These are phyloP conservation scores for Cladobotryum protrusum DNA, from an alignment of 2,329 filamentous ascomycete species.

Conservation along the genomic window DNA sequence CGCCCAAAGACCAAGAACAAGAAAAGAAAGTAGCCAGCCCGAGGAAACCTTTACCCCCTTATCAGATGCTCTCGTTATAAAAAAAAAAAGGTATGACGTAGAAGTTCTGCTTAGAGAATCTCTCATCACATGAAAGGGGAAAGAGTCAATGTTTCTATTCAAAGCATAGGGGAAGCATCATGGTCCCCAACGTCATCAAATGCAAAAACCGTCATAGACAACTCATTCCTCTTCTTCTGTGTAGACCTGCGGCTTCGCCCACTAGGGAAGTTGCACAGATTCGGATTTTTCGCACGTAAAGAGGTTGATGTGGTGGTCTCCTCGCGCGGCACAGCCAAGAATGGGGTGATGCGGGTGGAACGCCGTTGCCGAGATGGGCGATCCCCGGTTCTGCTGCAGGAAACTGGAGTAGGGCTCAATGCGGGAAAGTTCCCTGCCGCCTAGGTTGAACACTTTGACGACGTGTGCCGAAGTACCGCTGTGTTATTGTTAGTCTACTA, in stretches of 20 bases:
- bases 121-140: not conserved
- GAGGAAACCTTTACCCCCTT: not conserved
- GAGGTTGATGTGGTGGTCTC: conserved; percentile 86
- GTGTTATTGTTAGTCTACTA: conserved; percentile 16
- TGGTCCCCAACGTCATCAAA: conserved; percentile 3
- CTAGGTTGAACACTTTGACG: conserved; percentile 89
- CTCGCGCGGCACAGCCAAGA: conserved; percentile 77
- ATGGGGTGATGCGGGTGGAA: conserved; percentile 96
- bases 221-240: not conserved
- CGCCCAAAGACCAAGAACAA: not conserved
- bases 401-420: conserved; percentile 90
- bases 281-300: conserved; percentile 61
- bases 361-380: conserved; percentile 79
- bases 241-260: not conserved
- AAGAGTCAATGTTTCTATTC: conserved; percentile 11
- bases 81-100: not conserved
- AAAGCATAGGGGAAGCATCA: conserved; percentile 6
- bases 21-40: not conserved
- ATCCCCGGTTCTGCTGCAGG: conserved; percentile 70
- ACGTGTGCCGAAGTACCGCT: conserved; percentile 84
- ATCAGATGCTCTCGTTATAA: not conserved
- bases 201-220: not conserved
- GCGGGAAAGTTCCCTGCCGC: conserved; percentile 69
- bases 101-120: not conserved
- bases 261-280: conserved; percentile 16